These are phyloP conservation scores for Phytopythium kandeliae DNA, from an alignment of 352 stramenopile species.

Conservation along the genomic window DNA sequence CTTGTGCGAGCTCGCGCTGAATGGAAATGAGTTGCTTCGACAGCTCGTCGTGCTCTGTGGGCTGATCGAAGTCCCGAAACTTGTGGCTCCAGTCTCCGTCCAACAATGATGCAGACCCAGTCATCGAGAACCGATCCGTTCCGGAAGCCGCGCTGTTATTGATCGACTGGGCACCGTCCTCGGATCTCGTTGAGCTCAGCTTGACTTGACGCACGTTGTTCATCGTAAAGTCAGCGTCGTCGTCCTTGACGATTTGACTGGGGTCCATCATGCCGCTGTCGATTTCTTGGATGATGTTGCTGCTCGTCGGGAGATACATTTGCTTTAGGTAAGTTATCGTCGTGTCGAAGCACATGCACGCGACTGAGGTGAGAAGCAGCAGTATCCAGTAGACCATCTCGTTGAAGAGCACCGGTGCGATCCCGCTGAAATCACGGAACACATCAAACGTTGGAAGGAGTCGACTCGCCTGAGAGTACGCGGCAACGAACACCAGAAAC, in stretches of 20 bases:
- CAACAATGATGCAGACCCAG: constrained; percentile 21
- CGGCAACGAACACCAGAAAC: constrained; percentile 67
- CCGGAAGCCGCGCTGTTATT: background rate
- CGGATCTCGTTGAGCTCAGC: constrained; percentile 6
- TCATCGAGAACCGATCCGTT: background rate
- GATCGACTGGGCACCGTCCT: background rate
- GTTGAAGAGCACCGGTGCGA: constrained; percentile 50
- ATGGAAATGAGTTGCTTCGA: constrained; percentile 68
- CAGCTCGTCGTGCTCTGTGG: constrained; percentile 70
- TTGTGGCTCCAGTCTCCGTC: constrained; percentile 77
- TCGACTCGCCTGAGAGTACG: constrained; percentile 61
- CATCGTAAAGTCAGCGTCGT: constrained; percentile 14
- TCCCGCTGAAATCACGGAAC: constrained; percentile 70
- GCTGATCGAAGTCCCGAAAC: constrained; percentile 74
- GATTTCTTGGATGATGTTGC: constrained; percentile 84
- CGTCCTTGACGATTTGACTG: background rate
- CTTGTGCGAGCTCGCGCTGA: constrained; percentile 63
- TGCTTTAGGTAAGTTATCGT: constrained; percentile 70
- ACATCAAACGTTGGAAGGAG: constrained; percentile 63
- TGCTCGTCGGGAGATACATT: constrained; percentile 81
- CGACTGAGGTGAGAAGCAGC: constrained; percentile 56
- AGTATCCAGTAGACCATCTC: constrained; percentile 56
- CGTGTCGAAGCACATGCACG: constrained; percentile 57
- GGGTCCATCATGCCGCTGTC: constrained; percentile 54
- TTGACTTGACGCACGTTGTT: constrained; percentile 9